Conservation (phyloP, 2,329 filamentous ascomycete genomes). For the Aureobasidium melanogenum region DNA sequence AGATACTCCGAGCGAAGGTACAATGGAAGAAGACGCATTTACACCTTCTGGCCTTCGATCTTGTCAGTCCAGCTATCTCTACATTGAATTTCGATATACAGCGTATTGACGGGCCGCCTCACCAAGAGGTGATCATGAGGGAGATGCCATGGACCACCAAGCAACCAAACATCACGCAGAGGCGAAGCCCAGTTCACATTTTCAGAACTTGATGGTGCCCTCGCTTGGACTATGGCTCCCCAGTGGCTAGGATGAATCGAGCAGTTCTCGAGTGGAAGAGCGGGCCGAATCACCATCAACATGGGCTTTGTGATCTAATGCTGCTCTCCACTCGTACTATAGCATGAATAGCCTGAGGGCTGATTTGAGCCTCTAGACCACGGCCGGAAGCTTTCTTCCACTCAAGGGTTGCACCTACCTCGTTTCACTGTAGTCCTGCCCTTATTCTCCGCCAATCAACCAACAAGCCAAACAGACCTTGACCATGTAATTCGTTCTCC, state of each 20-base stretch:
- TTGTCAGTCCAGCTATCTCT: neutral
- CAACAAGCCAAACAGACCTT: neutral
- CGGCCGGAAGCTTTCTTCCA: neutral
- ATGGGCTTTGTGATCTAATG: neutral
- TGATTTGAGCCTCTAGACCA: neutral
- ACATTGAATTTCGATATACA: neutral
- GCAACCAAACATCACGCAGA: neutral
- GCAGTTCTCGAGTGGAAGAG: neutral
- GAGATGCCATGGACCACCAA: neutral
- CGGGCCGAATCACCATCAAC: neutral
- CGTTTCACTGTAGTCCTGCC: neutral
- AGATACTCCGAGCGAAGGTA: neutral
- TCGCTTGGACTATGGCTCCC: neutral
- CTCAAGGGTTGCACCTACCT: neutral
- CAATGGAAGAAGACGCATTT: neutral
- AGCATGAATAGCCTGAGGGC: neutral
- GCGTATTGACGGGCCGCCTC: neutral
- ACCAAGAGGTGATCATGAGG: neutral
- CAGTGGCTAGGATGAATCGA: neutral
- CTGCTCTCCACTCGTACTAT: neutral
- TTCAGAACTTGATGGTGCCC: neutral
- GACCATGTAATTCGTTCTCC: neutral
- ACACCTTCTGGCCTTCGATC: neutral
- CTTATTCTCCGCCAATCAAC: neutral
- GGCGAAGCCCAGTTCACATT: neutral